Percentiles rank a stretch among this genome's conserved stretches.
phyloP scores from a whole-genome alignment of 352 stramenopile species.

The Pythium folliculosum region DNA sequence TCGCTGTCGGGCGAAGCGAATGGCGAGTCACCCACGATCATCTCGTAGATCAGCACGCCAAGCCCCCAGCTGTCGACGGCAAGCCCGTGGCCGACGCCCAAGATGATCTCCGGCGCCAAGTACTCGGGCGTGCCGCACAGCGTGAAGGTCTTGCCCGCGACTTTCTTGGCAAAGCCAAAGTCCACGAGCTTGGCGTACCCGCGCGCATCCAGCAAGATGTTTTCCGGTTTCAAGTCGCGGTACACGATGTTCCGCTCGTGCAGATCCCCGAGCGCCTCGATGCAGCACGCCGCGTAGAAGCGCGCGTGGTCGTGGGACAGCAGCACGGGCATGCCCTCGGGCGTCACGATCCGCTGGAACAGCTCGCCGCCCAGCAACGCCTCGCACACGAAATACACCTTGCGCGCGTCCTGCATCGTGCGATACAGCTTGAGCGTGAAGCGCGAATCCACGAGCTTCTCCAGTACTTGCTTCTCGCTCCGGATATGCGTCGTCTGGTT shows the following conservation, averaged over 20 bases:
- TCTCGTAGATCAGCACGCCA: conserved; percentile 55
- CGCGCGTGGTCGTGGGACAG: conserved; percentile 70
- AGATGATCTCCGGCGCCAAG: conserved; percentile 53
- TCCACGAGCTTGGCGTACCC: conserved; percentile 97
- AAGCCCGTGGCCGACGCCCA: conserved; percentile 37
- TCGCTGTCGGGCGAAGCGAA: conserved; percentile 35
- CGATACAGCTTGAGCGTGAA: conserved; percentile 93
- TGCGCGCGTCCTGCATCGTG: conserved; percentile 87
- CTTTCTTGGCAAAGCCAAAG: conserved; percentile 90
- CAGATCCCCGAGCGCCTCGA: conserved; percentile 94
- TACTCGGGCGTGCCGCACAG: conserved; percentile 61
- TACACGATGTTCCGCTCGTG: conserved; percentile 96
- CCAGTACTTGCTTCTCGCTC: conserved; percentile 87
- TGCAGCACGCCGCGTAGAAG: conserved; percentile 98
- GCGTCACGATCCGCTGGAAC: conserved; percentile 85
- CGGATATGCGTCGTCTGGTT: conserved; percentile 89
- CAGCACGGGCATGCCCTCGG: conserved; percentile 74
- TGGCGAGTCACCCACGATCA: conserved; percentile 47
- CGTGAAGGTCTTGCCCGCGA: conserved; percentile 39
- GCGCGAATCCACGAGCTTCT: conserved; percentile 72
- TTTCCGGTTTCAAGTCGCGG: conserved; percentile 97
- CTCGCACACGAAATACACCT: conserved; percentile 93
- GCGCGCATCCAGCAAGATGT: conserved; percentile 84
- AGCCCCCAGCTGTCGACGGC: conserved; percentile 61
- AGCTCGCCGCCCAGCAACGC: conserved; percentile 93